phyloP scores from a whole-genome alignment of 2,329 filamentous ascomycete genomes.

The Aspergillus sp. region DNA sequence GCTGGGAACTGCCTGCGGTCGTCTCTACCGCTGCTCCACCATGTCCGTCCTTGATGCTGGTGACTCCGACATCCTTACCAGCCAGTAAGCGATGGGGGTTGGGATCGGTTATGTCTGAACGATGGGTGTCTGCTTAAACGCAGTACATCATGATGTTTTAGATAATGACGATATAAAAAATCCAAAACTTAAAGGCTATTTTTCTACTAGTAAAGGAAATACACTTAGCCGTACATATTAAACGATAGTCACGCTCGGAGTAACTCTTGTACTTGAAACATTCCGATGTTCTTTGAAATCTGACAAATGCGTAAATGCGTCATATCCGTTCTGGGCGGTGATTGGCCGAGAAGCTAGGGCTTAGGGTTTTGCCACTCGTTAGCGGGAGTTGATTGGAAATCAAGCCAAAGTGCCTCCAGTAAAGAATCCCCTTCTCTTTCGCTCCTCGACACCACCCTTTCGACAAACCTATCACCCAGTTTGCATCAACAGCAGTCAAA shows the following conservation, averaged over 20 bases:
- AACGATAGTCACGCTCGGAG: background rate
- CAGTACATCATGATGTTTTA: slow-evolving; percentile 18
- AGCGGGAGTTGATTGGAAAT: slow-evolving; percentile 45
- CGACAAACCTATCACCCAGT: slow-evolving; percentile 38
- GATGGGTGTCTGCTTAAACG: slow-evolving; percentile 13
- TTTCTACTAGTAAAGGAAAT: background rate
- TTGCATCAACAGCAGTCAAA: slow-evolving; percentile 65
- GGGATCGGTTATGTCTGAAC: slow-evolving; percentile 24
- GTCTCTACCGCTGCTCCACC: slow-evolving; percentile 97
- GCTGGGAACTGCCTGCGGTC: slow-evolving; percentile 96
- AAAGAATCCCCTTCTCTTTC: slow-evolving; percentile 29
- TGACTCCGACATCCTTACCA: slow-evolving; percentile 92
- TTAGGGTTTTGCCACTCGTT: slow-evolving; percentile 46
- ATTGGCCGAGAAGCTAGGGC: slow-evolving; percentile 38
- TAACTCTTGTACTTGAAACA: slow-evolving; percentile 10
- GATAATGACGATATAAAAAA: slow-evolving; percentile 26
- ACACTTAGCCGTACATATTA: background rate
- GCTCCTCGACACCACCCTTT: slow-evolving; percentile 36
- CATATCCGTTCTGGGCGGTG: slow-evolving; percentile 13
- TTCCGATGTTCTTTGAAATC: background rate
- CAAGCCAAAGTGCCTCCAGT: slow-evolving; percentile 34
- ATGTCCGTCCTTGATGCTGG: slow-evolving; percentile 97
- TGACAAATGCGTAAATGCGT: slow-evolving; percentile 23
- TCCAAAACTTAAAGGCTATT: slow-evolving; percentile 15
- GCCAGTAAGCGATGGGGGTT: slow-evolving; percentile 24